Conservation (phyloP, 2,329 filamentous ascomycete genomes). For the Endothia cerciana region DNA sequence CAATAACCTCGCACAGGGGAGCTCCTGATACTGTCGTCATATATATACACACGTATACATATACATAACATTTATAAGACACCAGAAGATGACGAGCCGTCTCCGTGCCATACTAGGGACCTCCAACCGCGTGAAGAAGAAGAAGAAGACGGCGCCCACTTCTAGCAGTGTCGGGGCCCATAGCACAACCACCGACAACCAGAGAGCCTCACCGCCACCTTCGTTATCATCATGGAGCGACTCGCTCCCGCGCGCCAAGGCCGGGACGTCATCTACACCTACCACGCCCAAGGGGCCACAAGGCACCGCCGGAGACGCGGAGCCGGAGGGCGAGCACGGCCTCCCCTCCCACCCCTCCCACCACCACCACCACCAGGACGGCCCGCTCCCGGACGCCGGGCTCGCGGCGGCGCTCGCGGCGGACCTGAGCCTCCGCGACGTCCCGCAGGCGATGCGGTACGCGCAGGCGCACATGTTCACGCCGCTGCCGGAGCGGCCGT, state of each 20-base stretch:
- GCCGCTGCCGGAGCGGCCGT: conserved; percentile 58
- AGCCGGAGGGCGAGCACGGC: conserved; percentile 40
- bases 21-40: background rate
- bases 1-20: background rate
- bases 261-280: background rate
- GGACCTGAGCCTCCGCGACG: conserved; percentile 62
- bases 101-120: conserved; percentile 33
- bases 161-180: background rate
- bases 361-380: conserved; percentile 45
- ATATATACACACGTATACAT: background rate
- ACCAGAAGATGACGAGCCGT: conserved; percentile 28
- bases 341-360: conserved; percentile 47
- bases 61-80: too few species aligned
- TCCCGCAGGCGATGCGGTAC: conserved; percentile 67
- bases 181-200: background rate
- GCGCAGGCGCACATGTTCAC: conserved; percentile 67
- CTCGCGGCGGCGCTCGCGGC: conserved; percentile 57
- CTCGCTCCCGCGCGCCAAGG: conserved; percentile 31
- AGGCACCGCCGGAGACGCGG: conserved; percentile 21
- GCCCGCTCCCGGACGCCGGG: conserved; percentile 61
- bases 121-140: conserved; percentile 32
- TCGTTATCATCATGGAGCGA: conserved; percentile 30
- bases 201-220: conserved; percentile 16
- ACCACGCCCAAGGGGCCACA: background rate
- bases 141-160: too few species aligned